Evolutionary conservation across 345 rosid genomes (phyloP).

Genomic region (Eucalyptus tenuipes): DNA sequence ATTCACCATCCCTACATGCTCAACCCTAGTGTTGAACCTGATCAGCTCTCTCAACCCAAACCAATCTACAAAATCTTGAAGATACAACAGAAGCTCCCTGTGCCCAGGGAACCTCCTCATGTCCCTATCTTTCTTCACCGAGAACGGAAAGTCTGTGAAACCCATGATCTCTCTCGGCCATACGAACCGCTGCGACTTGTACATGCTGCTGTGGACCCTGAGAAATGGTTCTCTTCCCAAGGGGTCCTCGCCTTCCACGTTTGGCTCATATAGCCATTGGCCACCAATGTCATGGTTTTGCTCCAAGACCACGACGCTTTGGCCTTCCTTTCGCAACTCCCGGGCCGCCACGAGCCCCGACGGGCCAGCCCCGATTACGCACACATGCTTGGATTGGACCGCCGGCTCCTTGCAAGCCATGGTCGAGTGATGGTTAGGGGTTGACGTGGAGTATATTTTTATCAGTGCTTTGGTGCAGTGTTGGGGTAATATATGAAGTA

Average conservation of each 20-base stretch:
- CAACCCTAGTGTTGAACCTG: constrained; percentile 67
- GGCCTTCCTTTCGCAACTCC: constrained; percentile 79
- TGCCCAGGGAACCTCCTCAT: constrained; percentile 81
- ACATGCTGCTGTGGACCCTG: constrained; percentile 66
- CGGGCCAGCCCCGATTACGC: constrained; percentile 88
- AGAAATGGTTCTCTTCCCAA: constrained; percentile 29
- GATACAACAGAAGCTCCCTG: constrained; percentile 61
- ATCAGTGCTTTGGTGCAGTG: background rate
- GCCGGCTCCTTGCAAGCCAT: constrained; percentile 17
- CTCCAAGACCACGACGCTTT: constrained; percentile 53
- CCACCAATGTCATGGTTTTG: constrained; percentile 86
- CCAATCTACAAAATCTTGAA: constrained; percentile 54
- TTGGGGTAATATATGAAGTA: background rate
- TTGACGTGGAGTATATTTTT: background rate
- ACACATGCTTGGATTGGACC: constrained; percentile 21
- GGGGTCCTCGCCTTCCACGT: constrained; percentile 42
- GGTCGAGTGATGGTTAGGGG: background rate
- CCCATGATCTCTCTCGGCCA: constrained; percentile 92
- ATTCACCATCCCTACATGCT: constrained; percentile 56
- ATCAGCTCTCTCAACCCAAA: constrained; percentile 65
- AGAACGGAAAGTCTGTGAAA: constrained; percentile 69
- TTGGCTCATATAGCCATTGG: constrained; percentile 66
- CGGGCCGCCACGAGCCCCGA: constrained; percentile 77
- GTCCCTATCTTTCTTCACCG: constrained; percentile 65
- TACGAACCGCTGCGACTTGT: constrained; percentile 46